Base-by-base conservation (phyloP, 148 eudicot species). In the Camellia granthamiana region DNA sequence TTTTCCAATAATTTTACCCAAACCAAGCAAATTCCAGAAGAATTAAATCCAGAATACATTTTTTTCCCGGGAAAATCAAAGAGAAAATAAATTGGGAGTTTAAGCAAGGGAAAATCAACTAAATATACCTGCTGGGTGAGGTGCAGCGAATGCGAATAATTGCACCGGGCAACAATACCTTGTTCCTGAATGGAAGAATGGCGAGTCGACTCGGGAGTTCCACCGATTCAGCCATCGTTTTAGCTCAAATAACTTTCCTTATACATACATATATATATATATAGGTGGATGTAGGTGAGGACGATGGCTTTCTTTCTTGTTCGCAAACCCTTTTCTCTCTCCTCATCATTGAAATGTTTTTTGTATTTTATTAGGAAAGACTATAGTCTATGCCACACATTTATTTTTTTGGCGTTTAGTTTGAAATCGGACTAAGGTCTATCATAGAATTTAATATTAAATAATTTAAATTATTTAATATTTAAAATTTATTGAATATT, bases 101-200 rank as follows among this genome's bases (percentile, higher is more conserved):
- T 23, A 23, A 23, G 30, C 30, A 23, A 23, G 30, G 30, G 30
- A n/a, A n/a, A n/a, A n/a, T n/a, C 30, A 47, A 6, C 1, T 3
- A 0, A 21, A 73, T 77, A 9, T 7, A 89, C 99, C 99, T 97
- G 91, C 94, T 94, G 18, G 95, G 90, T 49, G 97, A 94, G 80
- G 98, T 97, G 88, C 99, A 97, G 13, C 99, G 98, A 84, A 97
- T 97, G n/a, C 99, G 97, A 84, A 97, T 94, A 51, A 97, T 91
- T 19, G 99, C 99, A 76, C 99, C 99, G 13, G 99, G 99, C 81
- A 97, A 88, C 79, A 97, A 84, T 0, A 97, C 99, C 74, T 97
- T 97, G 88, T 97, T 97, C 38, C 95, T 84, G 76, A 97, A 97
- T 6, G 99, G 95, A 44, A 97, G 90, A 70, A 97, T 97, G 1